Evolutionary conservation across 768 basidiomycete genomes (phyloP).

Genomic region (Kockovaella imperatae): DNA sequence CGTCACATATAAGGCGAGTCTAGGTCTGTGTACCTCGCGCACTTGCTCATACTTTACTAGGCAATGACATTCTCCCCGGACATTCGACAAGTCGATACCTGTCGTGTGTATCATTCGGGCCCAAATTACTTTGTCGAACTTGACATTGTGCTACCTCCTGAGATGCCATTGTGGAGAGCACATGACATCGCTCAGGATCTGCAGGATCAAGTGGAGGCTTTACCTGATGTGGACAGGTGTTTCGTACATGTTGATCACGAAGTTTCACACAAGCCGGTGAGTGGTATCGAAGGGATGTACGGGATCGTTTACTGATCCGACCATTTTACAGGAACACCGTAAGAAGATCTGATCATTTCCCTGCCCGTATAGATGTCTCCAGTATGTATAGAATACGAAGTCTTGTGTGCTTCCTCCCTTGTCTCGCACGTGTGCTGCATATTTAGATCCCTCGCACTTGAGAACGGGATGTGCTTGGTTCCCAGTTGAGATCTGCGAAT

Average conservation of each 20-base stretch:
- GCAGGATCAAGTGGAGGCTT: slow-evolving; percentile 64
- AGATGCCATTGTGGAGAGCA: slow-evolving; percentile 70
- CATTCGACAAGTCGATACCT: slow-evolving; percentile 81
- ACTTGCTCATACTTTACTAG: slow-evolving; percentile 9
- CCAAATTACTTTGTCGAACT: slow-evolving; percentile 82
- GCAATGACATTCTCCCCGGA: slow-evolving; percentile 78
- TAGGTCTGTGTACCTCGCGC: not conserved
- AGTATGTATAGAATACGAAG: too few species aligned
- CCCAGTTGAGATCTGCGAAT: too few species aligned
- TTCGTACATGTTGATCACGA: slow-evolving; percentile 96
- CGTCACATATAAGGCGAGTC: slow-evolving; percentile 67
- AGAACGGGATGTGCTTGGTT: too few species aligned
- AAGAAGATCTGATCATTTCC: too few species aligned
- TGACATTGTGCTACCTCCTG: slow-evolving; percentile 84
- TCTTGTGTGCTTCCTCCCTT: too few species aligned
- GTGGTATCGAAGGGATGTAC: slow-evolving; percentile 15
- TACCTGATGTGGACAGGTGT: slow-evolving; percentile 84
- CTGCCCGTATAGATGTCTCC: too few species aligned
- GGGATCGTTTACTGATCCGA: too few species aligned
- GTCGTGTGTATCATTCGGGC: slow-evolving; percentile 72
- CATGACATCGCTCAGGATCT: slow-evolving; percentile 45
- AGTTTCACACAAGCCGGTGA: slow-evolving; percentile 65
- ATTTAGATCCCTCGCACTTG: too few species aligned
- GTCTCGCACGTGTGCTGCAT: too few species aligned
- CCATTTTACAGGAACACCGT: too few species aligned